A percentile compares a stretch with the other conserved stretches of the same genome.
These are phyloP conservation scores for Alternaria atra DNA, from an alignment of 2,329 filamentous ascomycete species.

Conservation along the genomic window DNA sequence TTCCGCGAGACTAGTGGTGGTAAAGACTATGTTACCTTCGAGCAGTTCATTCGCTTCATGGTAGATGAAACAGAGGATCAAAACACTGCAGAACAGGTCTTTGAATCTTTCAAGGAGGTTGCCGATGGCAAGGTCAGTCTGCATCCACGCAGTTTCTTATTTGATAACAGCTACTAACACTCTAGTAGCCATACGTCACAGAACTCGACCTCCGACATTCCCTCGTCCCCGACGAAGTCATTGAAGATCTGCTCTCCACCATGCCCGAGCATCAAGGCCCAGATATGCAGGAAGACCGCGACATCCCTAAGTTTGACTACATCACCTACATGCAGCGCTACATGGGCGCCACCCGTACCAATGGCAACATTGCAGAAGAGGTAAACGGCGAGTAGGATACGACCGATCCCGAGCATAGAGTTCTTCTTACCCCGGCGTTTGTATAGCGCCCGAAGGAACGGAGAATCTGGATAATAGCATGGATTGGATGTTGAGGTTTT, in stretches of 20 bases:
- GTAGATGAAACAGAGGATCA: constrained; percentile 98
- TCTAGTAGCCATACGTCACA: constrained; percentile 82
- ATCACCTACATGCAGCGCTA: constrained; percentile 93
- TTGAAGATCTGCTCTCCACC: constrained; percentile 86
- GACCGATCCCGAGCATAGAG: constrained; percentile 16
- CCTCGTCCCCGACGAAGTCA: constrained; percentile 94
- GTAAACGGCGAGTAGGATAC: constrained; percentile 35
- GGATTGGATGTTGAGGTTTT: neutral
- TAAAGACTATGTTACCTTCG: constrained; percentile 85
- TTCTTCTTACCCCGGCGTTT: constrained; percentile 28
- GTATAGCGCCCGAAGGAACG: constrained; percentile 10
- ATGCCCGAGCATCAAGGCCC: constrained; percentile 87
- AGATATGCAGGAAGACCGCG: constrained; percentile 84
- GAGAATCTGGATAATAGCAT: constrained; percentile 6
- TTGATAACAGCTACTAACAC: constrained; percentile 17
- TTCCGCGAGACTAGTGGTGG: constrained; percentile 87
- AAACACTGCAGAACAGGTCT: constrained; percentile 97
- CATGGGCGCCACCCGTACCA: constrained; percentile 45
- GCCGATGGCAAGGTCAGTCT: constrained; percentile 84
- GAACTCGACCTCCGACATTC: constrained; percentile 96
- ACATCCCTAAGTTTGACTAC: constrained; percentile 91
- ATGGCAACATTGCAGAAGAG: constrained; percentile 33
- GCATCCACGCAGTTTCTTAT: neutral
- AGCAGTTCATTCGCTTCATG: constrained; percentile 99
- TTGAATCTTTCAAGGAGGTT: constrained; percentile 96